Evolutionary conservation across 2,329 filamentous ascomycete genomes (phyloP), one percentile per base, ranked within the genome.

Genomic region (Aspergillus sp.): DNA sequence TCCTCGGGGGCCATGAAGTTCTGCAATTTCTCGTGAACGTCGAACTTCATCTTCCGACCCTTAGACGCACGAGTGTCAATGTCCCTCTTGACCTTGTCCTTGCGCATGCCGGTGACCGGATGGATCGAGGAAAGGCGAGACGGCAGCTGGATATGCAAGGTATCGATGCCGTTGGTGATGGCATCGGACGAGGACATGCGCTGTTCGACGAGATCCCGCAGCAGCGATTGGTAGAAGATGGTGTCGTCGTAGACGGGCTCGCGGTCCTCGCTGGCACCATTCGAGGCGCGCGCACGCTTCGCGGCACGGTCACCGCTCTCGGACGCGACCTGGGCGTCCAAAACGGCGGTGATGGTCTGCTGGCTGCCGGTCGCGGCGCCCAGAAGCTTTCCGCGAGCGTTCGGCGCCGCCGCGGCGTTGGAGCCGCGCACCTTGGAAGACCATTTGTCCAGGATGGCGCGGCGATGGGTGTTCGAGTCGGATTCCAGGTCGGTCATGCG

Each of bases 1-100:
- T 96, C 90, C 74, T 97, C 92, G 0, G 92, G 88, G 11, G 93
- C 93, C 92, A 97, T 97, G 72, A 98, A 98, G 75, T 97, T 97
- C 79, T 96, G 91, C 71, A 99, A 77, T 81, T 98, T 98, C 80
- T 98, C 94, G 72, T 98, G 93, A 50, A 97, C 92, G 16, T 91
- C 95, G 77, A 94, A 99, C 45, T 92, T 85, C 84, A 99, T 85
- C 80, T 97, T 97, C 53, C 95, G 83, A 6, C 95, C 95, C 78
- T 98, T 98, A 73, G 91, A 96, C 0, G 95, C 95, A 73, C 93
- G 95, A 20, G 93, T 93, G 74, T 99, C 95, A 4, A 98, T 90
- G 31, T 88, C 85, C 72, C 91, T 90, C 77, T 90, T 90, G 59
- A 89, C 84, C 81, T 94, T 96, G 63, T 78, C 76, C 60, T 79